Base-by-base conservation (phyloP, 2,329 filamentous ascomycete species). In the Pyrenochaeta sp. region DNA sequence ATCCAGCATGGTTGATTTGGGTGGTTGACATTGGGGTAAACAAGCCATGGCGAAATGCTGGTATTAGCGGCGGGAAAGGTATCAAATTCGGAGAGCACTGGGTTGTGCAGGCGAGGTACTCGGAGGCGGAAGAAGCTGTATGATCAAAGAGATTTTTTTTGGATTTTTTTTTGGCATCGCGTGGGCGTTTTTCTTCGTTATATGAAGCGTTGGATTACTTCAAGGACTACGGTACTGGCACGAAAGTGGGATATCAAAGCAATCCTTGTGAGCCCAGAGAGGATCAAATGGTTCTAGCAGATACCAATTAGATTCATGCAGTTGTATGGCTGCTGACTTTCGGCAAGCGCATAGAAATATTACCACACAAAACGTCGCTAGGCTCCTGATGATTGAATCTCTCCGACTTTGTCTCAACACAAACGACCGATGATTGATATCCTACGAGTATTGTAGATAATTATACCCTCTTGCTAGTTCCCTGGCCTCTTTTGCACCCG, bases 31-130 rank as follows among this genome's bases (percentile, higher is more conserved):
- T 97, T 64, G 94, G 95, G 0, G 86, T 97, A 13, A 89, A 91
- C 56, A 86, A 90, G 3, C 91, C 93, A 3, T 96, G 93, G 90
- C 90, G 90, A 72, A 92, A 92, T 75, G 91, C 91, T 0, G 91
- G 91, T 2, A 92, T 91, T 24, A 89, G 91, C 73, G 87, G 92
- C 50, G 87, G 93, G 22, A 89, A 91, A 64, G 93, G 93, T 0
- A 90, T 97, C 54, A 92, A 93, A 69, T 98, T 97, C 82, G 92
- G 92, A 25, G 88, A 89, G 58, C 87, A 89, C 64, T 98, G 94
- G 94, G 88, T 95, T 61, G 83, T 96, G 13, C 88, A 90, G 68
- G 86, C 95, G 78, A 75, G 78, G 48, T 85, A 71, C 54, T n/a
- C 13, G 13, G 65, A 61, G 9, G 71, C 71, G 46, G 68, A 70